Conservation (phyloP, 192 early-diverging fungal genomes). For the Coemansia sp. region DNA sequence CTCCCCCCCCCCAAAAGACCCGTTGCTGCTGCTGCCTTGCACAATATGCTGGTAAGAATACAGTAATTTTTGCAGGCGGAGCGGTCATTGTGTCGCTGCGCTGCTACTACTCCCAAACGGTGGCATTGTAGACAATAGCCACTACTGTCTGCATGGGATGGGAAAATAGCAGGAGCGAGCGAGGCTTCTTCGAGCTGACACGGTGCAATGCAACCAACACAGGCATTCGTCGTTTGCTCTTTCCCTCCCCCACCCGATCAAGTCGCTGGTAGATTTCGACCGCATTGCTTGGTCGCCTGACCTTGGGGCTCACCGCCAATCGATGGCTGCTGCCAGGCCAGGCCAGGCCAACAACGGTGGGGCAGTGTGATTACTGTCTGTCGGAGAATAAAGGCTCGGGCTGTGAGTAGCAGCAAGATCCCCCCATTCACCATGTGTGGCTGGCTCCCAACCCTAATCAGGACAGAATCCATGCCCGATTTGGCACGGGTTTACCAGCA, state of each 20-base stretch:
- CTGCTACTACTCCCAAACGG: slow-evolving; percentile 9
- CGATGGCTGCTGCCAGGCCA: not conserved
- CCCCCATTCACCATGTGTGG: not conserved
- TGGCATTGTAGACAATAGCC: not conserved
- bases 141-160: not conserved
- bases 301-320: not conserved
- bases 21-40: not conserved
- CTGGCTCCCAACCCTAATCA: no score
- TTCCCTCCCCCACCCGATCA: no score
- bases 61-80: slow-evolving; percentile 5
- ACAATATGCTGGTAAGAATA: slow-evolving; percentile 8
- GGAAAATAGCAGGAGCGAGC: not conserved
- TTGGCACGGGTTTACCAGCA: not conserved
- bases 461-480: not conserved
- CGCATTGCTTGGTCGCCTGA: not conserved
- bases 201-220: no score
- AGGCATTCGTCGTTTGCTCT: no score
- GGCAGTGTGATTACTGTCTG: no score
- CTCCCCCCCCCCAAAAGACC: not conserved
- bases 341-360: no score
- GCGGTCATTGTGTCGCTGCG: not conserved
- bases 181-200: slow-evolving; percentile 3
- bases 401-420: not conserved
- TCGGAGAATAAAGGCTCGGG: not conserved
- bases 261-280: not conserved